Percentiles rank a stretch among this genome's conserved stretches.
Evolutionary conservation across 345 rosid species (phyloP).

Genomic region (Gossypium thurberi): DNA sequence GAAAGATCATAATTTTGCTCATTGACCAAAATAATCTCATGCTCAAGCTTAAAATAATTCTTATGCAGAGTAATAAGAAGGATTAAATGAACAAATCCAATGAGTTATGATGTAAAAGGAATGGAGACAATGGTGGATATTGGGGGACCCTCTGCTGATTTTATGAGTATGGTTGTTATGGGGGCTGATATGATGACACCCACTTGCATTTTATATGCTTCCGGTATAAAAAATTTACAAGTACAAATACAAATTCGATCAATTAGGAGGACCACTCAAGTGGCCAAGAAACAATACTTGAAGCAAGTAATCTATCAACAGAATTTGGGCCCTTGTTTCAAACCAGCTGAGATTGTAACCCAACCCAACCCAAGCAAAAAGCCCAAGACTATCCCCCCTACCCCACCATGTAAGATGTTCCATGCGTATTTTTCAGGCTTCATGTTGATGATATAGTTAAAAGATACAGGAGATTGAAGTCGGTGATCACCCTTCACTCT

Average conservation of each 20-base stretch:
- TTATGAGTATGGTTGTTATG: background rate
- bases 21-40: background rate
- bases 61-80: background rate
- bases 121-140: background rate
- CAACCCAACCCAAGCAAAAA: background rate
- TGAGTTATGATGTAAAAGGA: background rate
- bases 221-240: no score
- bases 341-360: background rate
- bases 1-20: background rate
- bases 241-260: no score
- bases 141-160: no score
- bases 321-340: background rate
- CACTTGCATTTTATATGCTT: no score
- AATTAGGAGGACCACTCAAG: no score
- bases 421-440: background rate
- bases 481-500: background rate
- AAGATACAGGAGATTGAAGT: background rate
- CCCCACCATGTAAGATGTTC: constrained; percentile 3
- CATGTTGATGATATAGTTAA: background rate
- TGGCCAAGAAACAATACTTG: no score
- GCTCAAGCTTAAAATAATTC: background rate
- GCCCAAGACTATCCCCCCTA: background rate
- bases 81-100: background rate
- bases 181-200: background rate
- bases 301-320: background rate